A percentile compares a stretch with the other conserved stretches of the same genome.
phyloP scores from a whole-genome alignment of 208 protist species.

The Leishmania mexicana region DNA sequence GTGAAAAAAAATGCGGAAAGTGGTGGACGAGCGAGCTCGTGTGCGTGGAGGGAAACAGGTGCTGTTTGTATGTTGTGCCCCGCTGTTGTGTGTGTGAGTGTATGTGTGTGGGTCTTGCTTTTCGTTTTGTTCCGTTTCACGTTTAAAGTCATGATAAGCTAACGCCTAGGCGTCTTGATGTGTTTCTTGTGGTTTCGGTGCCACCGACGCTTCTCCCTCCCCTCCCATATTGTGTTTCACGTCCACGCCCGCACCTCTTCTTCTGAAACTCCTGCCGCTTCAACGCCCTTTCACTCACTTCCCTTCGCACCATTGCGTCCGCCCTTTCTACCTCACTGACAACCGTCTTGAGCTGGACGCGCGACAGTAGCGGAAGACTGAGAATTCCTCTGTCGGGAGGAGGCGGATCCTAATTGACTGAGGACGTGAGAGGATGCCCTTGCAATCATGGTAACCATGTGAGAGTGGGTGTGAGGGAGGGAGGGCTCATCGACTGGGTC shows the following conservation, averaged over 20 bases:
- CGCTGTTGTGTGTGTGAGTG: background rate
- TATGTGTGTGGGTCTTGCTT: background rate
- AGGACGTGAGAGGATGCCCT: too few species aligned
- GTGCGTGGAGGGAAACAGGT: background rate
- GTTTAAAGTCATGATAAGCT: background rate
- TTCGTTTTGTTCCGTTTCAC: conserved; percentile 8
- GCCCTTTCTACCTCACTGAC: too few species aligned
- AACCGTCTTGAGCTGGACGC: too few species aligned
- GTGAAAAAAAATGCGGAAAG: background rate
- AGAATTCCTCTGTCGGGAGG: too few species aligned
- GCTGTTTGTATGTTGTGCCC: background rate
- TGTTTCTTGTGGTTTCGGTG: background rate
- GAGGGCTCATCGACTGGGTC: too few species aligned
- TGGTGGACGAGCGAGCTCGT: background rate
- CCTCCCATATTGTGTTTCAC: background rate
- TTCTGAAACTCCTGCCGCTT: background rate
- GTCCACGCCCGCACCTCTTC: background rate
- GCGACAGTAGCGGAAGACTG: too few species aligned
- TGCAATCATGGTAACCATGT: too few species aligned
- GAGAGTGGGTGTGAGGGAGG: too few species aligned
- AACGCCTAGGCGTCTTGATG: background rate
- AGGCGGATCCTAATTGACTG: too few species aligned
- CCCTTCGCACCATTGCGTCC: background rate
- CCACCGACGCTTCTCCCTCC: background rate
- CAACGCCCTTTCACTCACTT: background rate